A percentile compares a stretch with the other conserved stretches of the same genome.
These are phyloP conservation scores for Pythium vanterpoolii DNA, from an alignment of 352 stramenopile genomes.

Conservation along the genomic window DNA sequence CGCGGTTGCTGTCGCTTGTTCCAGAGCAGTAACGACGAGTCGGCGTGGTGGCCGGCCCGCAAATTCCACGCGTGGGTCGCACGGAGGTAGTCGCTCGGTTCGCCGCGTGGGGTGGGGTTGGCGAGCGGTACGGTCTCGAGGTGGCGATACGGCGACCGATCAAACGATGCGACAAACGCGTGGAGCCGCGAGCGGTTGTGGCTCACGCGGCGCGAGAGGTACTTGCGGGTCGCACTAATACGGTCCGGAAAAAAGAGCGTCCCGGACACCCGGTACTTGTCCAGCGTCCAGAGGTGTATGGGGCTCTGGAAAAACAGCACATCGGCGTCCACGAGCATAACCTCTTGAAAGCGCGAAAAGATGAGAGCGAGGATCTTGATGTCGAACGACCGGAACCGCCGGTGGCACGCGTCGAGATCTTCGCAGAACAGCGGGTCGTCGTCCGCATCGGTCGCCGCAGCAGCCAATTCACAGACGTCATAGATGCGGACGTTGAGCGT, in stretches of 20 bases:
- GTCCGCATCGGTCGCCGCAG: constrained; percentile 21
- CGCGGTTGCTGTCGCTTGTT: constrained; percentile 64
- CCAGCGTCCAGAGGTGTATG: constrained; percentile 44
- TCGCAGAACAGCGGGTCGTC: constrained; percentile 48
- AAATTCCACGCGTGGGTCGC: constrained; percentile 65
- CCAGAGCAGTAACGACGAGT: constrained; percentile 77
- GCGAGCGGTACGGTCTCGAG: constrained; percentile 34
- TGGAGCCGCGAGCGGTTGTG: constrained; percentile 32
- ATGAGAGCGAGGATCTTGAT: constrained; percentile 67
- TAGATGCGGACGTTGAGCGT: constrained; percentile 55
- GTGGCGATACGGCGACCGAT: constrained; percentile 37
- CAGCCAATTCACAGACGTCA: constrained; percentile 50
- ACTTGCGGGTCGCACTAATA: constrained; percentile 41
- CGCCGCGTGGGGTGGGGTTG: constrained; percentile 17
- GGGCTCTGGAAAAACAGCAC: constrained; percentile 62
- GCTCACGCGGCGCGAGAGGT: constrained; percentile 34
- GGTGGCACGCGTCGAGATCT: constrained; percentile 35
- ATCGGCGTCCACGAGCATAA: constrained; percentile 79
- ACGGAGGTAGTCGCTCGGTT: constrained; percentile 53
- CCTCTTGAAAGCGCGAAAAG: constrained; percentile 61
- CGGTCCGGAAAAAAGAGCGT: constrained; percentile 74
- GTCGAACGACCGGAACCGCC: constrained; percentile 50
- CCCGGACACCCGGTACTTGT: constrained; percentile 48
- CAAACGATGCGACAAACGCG: constrained; percentile 51
- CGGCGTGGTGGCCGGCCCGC: constrained; percentile 60